Evolutionary conservation across 768 basidiomycete species (phyloP), one percentile per base, ranked within the genome.

Genomic region (Peribolospora kevripleyi): DNA sequence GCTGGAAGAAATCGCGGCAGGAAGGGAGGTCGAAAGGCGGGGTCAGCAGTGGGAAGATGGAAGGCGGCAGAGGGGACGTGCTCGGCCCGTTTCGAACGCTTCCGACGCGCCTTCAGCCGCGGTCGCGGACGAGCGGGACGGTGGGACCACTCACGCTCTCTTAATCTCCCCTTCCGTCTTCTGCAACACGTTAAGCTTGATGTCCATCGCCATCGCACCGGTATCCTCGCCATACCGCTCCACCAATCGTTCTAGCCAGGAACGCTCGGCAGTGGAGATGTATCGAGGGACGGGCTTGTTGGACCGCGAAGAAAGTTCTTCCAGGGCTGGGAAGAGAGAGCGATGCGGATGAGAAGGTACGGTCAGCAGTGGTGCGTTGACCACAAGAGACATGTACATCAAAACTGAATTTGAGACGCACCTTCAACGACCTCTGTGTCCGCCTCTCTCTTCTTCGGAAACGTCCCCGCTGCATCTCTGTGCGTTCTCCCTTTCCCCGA

Each of bases 131-230:
- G 25, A 25, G 25, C 25, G 25, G 25, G 25, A 25, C 25, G 25
- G 25, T 25, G 25, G 25, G 25, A 25, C 25, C 25, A 25, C 25
- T 25, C 25, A 25, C 25, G 25, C 25, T 11, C 55, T 41, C 53
- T 49, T 62, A 42, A 95, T 66, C 69, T 86, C 78, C 13, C 84
- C 88, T 41, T 71, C 74, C 2, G 87, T 93, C 64, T 80, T 76
- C 70, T 97, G 91, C 66, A 79, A 80, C 11, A 75, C 68, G 66
- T 97, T 95, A 56, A 82, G 66, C 67, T 73, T 80, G 56, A 77
- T 70, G 69, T 97, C 90, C 60, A 72, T 71, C 8, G 78, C 76
- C 88, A 93, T 95, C 51, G 68, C 71, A 39, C 75, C 74, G 36
- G 80, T 68, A 68, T 95, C 80, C 40, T 72, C 69, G 2, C 80